Base-by-base conservation (phyloP, 2,329 filamentous ascomycete species). In the Leptographium lundbergii region DNA sequence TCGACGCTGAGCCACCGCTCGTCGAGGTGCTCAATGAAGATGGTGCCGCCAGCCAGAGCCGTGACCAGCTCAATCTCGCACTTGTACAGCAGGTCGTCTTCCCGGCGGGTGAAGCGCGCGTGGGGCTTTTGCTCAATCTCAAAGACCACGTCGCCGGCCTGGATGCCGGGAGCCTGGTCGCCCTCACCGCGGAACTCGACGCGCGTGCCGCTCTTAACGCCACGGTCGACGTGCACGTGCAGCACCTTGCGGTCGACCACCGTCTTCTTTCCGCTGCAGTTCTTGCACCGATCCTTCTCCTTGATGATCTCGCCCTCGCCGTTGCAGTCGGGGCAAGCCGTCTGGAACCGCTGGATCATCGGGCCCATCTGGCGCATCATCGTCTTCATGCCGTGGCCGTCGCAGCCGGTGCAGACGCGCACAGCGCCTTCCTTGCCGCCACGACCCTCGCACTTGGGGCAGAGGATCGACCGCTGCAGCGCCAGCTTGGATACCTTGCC, bases 321-420 rank as follows among this genome's bases (percentile, higher is more conserved):
- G 67, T 94, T 92, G 73, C 94, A 99, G 76, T 99, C 95, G 32
- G 91, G 89, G 82, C 94, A 99, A 67, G 96, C 91, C 34, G 92
- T 97, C 81, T 99, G 94, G 85, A 99, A 99, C 60, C 94, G 89
- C 78, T 99, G 95, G 67, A 99, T 97, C 94, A 99, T 99, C 61
- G 94, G 94, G 57, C 94, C 94, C 91, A 99, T 97, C 77, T 99
- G 94, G 71, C 95, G 88, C 94, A 99, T 96, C 92, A 99, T 97
- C 48, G 89, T 96, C 87, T 97, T 97, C 89, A 96, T 96, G 74
- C 94, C 94, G 64, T 88, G 84, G 65, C 94, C 94, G 68, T 95
- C 90, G 73, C 94, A 99, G 69, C 90, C 88, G 48, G 83, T 71
- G 75, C 94, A 99, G 69, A 88, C 89, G 78, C 91, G 92, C 65